Percentiles rank a stretch among this genome's conserved stretches.
phyloP scores from a whole-genome alignment of 768 basidiomycete genomes.

The Mycena olivaceomarginata region DNA sequence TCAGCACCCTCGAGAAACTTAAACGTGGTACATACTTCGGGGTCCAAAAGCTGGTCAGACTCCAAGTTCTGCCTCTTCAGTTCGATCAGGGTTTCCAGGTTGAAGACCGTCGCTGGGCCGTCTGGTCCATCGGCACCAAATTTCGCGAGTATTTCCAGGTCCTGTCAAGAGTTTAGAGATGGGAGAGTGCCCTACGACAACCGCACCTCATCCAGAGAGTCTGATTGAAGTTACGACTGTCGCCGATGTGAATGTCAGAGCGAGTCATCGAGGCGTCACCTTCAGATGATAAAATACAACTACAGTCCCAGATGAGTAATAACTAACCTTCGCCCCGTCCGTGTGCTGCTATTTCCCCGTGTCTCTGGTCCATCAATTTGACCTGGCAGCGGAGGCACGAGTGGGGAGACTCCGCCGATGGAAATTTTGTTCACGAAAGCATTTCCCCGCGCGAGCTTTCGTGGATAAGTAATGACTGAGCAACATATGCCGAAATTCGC shows the following conservation, averaged over 20 bases:
- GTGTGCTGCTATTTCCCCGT: slow-evolving; percentile 17
- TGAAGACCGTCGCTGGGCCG: no score
- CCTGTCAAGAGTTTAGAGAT: slow-evolving; percentile 10
- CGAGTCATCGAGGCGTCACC: slow-evolving; percentile 27
- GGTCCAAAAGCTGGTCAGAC: slow-evolving; percentile 4
- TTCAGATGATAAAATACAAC: not conserved
- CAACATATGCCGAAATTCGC: not conserved
- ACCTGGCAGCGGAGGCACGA: no score
- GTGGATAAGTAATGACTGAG: not conserved
- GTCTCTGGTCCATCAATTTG: slow-evolving; percentile 4
- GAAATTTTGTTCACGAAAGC: no score
- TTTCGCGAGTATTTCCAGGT: slow-evolving; percentile 2
- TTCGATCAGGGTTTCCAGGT: no score
- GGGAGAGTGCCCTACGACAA: not conserved
- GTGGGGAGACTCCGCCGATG: no score
- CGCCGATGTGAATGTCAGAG: no score
- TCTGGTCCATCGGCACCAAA: no score
- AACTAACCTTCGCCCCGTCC: not conserved
- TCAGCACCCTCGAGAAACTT: slow-evolving; percentile 22
- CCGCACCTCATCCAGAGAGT: not conserved
- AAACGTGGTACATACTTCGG: not conserved
- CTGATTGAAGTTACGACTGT: no score
- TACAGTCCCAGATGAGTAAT: not conserved
- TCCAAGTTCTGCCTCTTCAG: not conserved
- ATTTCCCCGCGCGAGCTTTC: no score